Evolutionary conservation across 2,329 filamentous ascomycete genomes (phyloP), one percentile per base, ranked within the genome.

Genomic region (Talaromyces pinophilus): DNA sequence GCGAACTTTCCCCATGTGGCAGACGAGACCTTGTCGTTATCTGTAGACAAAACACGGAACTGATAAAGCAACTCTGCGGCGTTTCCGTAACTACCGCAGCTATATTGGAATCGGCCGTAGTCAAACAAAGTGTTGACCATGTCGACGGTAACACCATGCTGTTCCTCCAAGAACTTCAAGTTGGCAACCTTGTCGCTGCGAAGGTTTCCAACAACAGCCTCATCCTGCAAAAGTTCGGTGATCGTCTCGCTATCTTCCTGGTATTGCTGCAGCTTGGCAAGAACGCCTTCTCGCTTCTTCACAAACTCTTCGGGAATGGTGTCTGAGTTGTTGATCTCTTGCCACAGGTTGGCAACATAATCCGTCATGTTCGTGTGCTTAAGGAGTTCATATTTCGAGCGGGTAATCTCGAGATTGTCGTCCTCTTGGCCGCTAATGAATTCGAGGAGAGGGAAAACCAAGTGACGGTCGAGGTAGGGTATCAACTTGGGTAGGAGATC

Each of bases 291-390:
- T 76, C 92, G 87, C 88, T 95, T 96, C 80, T 91, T 89, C 73
- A 88, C 87, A 80, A 93, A 98, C 81, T 97, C 93, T 70, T 90
- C 86, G 61, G 95, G 93, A 64, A 91, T 83, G 69, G 92, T 86
- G 68, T 90, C 85, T 70, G 92, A 87, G 73, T 89, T 86, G 83
- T 98, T 88, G 71, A 99, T 88, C 76, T 97, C 91, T 78, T 91
- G 91, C 85, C 96, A 92, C 72, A 99, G 84, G 75, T 90, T 91
- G 76, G 93, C 93, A 64, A 98, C 92, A 79, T 96, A 99, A 82
- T 99, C 95, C 75, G 91, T 95, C 95, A 99, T 99, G 85, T 98
- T 97, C 76, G 95, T 98, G 80, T 93, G 90, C 84, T 96, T 94
- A 72, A 99, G 88, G 67, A 99, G 88, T 82, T 94, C 90, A 80